Percentiles rank a stretch among this genome's conserved stretches.
Conservation (phyloP, 345 rosid genomes). For the Acer yangbiense region DNA sequence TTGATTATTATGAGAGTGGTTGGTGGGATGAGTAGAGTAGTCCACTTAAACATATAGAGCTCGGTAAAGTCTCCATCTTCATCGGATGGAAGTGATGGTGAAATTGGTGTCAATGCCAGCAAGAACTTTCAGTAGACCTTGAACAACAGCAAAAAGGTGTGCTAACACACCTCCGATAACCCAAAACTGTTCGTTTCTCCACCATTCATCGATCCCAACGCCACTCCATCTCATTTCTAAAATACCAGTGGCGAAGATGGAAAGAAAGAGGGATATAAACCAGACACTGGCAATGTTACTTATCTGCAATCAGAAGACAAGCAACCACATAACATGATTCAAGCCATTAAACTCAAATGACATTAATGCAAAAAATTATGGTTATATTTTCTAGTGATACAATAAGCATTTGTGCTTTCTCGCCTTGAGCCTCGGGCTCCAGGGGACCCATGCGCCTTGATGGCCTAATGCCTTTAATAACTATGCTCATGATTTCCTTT, state of each 20-base stretch:
- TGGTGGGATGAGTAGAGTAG: slow-evolving; percentile 44
- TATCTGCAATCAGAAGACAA: slow-evolving; percentile 33
- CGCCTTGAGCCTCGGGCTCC: no score
- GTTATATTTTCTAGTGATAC: no score
- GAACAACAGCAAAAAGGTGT: no score
- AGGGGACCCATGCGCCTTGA: no score
- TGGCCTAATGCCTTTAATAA: no score
- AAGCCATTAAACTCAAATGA: neutral
- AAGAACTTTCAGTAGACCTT: no score
- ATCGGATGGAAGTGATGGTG: slow-evolving; percentile 29
- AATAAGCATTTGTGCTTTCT: neutral
- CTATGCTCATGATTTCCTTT: neutral
- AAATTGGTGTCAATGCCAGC: slow-evolving; percentile 31
- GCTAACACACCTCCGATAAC: slow-evolving; percentile 45
- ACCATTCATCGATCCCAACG: slow-evolving; percentile 48
- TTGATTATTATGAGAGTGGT: slow-evolving; percentile 46
- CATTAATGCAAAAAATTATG: no score
- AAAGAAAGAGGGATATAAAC: slow-evolving; percentile 42
- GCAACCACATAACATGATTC: slow-evolving; percentile 3
- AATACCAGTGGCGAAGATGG: slow-evolving; percentile 44
- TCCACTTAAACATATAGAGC: slow-evolving; percentile 50
- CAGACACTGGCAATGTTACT: slow-evolving; percentile 36
- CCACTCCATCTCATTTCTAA: slow-evolving; percentile 56
- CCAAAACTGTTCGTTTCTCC: slow-evolving; percentile 57
- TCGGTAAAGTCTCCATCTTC: slow-evolving; percentile 36